These are phyloP conservation scores for Stenogyne calaminthoides DNA, from an alignment of 305 asterid species.

Conservation along the genomic window DNA sequence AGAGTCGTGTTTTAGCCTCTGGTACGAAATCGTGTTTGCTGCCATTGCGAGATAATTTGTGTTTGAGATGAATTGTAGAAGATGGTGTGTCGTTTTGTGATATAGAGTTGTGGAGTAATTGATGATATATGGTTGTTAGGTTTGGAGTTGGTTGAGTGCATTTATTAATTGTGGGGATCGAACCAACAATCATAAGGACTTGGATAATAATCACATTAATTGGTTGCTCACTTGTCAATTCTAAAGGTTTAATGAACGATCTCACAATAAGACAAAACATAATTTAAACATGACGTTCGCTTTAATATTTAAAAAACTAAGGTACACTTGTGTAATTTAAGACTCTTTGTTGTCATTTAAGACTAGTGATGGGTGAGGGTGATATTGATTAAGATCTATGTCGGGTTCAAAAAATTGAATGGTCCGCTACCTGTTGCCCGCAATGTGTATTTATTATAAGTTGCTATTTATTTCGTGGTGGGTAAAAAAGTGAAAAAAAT, in stretches of 20 bases:
- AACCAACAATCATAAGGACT: background rate
- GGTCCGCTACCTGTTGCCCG: too few species aligned
- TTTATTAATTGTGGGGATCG: conserved; percentile 6
- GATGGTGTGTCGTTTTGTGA: too few species aligned
- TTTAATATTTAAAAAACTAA: too few species aligned
- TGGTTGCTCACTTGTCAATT: background rate
- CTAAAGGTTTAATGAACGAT: background rate
- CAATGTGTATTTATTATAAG: too few species aligned
- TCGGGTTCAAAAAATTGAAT: too few species aligned
- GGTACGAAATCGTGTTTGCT: conserved; percentile 44
- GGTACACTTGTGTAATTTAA: too few species aligned
- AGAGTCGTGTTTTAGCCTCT: conserved; percentile 46
- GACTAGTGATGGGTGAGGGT: too few species aligned
- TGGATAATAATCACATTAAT: background rate
- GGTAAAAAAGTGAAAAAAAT: background rate
- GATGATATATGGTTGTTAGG: conserved; percentile 39
- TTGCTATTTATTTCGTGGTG: background rate
- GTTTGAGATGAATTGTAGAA: background rate
- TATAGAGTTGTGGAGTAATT: background rate
- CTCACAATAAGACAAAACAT: too few species aligned
- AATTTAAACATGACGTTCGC: too few species aligned
- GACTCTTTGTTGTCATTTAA: too few species aligned
- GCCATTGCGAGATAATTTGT: conserved; percentile 14
- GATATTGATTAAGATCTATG: too few species aligned
- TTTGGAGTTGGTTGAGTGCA: conserved; percentile 44